phyloP scores from a whole-genome alignment of 176 grass and related monocot species.

The Echinochloa phyllopogon region DNA sequence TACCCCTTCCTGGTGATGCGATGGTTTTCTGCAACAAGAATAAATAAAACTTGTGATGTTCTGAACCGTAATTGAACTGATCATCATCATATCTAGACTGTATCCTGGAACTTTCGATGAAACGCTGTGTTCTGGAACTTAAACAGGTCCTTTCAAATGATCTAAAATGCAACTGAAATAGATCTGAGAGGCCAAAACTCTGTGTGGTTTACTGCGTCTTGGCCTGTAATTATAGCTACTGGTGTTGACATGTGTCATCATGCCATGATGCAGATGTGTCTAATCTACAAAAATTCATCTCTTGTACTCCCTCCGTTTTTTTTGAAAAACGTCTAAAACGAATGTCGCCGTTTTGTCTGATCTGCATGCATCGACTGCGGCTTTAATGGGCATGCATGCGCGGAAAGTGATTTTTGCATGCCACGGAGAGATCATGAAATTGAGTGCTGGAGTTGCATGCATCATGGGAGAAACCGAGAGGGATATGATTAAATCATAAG shows the following conservation, averaged over 20 bases:
- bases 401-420: no score
- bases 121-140: not conserved
- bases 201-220: conserved; percentile 7
- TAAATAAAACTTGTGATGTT: conserved; percentile 24
- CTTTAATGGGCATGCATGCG: no score
- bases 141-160: conserved; percentile 10
- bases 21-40: conserved; percentile 81
- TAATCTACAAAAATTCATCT: conserved; percentile 1
- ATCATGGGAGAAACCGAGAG: no score
- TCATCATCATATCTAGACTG: no score
- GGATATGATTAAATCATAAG: no score
- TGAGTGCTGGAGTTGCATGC: no score
- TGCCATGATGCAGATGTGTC: conserved; percentile 6
- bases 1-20: conserved; percentile 91
- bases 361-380: no score
- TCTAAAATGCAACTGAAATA: not conserved
- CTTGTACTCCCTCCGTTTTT: no score
- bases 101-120: no score
- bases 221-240: not conserved
- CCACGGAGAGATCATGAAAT: no score
- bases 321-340: no score
- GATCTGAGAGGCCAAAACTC: not conserved
- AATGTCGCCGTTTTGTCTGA: no score
- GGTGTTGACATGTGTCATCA: not conserved
- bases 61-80: conserved; percentile 3